Evolutionary conservation across 306 rosid species (phyloP), one percentile per base, ranked within the genome.

Genomic region (Begonia peltatifolia): DNA sequence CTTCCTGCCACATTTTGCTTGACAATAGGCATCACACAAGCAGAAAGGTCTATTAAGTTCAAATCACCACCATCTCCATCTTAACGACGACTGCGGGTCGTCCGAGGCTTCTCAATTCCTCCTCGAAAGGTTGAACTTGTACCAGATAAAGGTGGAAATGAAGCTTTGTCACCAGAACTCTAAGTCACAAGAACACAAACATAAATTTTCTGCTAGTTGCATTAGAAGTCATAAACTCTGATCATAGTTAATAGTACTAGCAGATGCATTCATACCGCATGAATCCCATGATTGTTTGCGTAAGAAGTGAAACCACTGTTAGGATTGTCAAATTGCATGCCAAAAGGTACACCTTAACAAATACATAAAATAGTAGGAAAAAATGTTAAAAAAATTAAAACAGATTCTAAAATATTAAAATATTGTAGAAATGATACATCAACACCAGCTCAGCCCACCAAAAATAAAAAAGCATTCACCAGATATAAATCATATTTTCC

Each of bases 71-170:
- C 69, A 56, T 64, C 70, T 41, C 17, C 41, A 46, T 48, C 57
- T 83, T 78, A 87, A 57, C 78, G 94, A 52, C 87, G 90, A 57
- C 9, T 30, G 38, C 3, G 38, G 38, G 58, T 68, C 65, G 55
- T 56, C 65, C 88, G 90, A 54, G 84, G 66, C 66, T 83, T 87
- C 71, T 83, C 90, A 3, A 68, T 74, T 49, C 71, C 81, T 64
- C 89, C 81, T 77, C 93, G 68, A 35, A 80, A 76, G 63, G 80
- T 58, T 62, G 89, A 55, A 47, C 83, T 76, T 0, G 63, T 70
- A 10, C 90, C 87, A 65, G 80, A 78, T 51, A 62, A 20, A 51
- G 84, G 67, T 47, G 74, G 12, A 15, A n/a, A 50, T n/a, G 53
- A 20, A 50, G 53, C 84, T 63, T 76, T 83, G 38, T 80, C 90